Conservation (phyloP, 768 basidiomycete genomes). For the Rhodotorula paludigena region DNA sequence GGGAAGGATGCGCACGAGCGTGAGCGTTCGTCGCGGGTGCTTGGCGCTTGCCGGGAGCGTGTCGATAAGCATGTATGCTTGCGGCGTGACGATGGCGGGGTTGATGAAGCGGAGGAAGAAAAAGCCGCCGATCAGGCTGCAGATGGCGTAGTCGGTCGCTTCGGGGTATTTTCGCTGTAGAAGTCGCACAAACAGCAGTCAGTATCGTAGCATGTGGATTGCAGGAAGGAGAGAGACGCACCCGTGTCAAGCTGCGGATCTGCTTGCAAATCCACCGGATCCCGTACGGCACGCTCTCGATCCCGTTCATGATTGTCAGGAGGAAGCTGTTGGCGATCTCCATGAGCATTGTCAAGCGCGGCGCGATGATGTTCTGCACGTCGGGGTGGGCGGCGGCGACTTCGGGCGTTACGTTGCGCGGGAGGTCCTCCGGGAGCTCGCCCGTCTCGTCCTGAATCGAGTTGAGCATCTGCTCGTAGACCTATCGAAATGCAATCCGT, state of each 20-base stretch:
- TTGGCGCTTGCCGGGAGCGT: constrained; percentile 79
- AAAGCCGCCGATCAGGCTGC: constrained; percentile 97
- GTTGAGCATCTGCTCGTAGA: constrained; percentile 99
- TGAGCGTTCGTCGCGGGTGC: constrained; percentile 91
- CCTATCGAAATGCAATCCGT: constrained; percentile 52
- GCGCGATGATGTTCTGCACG: constrained; percentile 96
- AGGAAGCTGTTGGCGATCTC: constrained; percentile 98
- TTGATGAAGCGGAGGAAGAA: constrained; percentile 99
- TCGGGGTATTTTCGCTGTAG: constrained; percentile 99
- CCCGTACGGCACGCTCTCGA: constrained; percentile 98
- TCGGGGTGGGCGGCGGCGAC: constrained; percentile 88
- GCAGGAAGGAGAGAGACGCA: constrained; percentile 51
- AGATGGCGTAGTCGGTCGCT: constrained; percentile 95
- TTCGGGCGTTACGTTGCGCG: constrained; percentile 88
- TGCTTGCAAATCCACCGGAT: constrained; percentile 99
- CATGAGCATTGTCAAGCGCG: constrained; percentile 97
- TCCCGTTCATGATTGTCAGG: constrained; percentile 92
- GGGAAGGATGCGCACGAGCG: constrained; percentile 56
- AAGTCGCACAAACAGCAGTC: too few species aligned
- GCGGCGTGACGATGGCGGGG: constrained; percentile 96
- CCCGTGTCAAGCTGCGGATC: constrained; percentile 90
- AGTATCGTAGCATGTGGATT: too few species aligned
- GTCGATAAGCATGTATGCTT: constrained; percentile 99
- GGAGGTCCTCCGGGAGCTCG: constrained; percentile 79
- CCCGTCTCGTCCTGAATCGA: constrained; percentile 98